Evolutionary conservation across 148 eudicot species (phyloP).

Genomic region (Silene latifolia): DNA sequence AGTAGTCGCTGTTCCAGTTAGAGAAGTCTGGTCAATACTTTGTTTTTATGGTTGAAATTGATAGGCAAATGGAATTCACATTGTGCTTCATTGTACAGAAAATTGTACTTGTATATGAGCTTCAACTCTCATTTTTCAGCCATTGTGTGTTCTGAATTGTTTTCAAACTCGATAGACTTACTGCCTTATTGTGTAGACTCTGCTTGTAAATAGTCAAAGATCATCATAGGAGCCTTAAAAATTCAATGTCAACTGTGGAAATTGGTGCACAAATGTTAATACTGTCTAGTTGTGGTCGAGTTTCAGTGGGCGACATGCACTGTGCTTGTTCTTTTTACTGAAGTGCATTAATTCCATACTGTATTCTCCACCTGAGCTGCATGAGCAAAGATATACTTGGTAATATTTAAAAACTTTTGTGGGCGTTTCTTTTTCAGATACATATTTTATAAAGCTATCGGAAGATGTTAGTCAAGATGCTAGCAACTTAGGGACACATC

Average conservation of each 20-base stretch:
- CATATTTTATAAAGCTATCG: conserved; percentile 50
- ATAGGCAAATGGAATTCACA: too few species aligned
- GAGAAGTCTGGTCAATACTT: background rate
- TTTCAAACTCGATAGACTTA: background rate
- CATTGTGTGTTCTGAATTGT: too few species aligned
- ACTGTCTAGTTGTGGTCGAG: background rate
- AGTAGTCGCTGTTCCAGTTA: background rate
- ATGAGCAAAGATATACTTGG: too few species aligned
- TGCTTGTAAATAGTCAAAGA: background rate
- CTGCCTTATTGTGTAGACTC: background rate
- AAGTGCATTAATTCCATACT: background rate
- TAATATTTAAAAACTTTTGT: background rate
- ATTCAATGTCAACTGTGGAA: background rate
- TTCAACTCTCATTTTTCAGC: background rate
- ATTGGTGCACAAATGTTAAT: background rate
- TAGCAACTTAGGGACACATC: conserved; percentile 45
- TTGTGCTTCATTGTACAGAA: background rate
- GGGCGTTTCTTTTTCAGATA: conserved; percentile 41
- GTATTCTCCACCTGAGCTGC: too few species aligned
- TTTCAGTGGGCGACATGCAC: conserved; percentile 1
- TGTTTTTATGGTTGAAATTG: too few species aligned
- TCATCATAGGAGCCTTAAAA: background rate
- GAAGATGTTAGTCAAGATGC: conserved; percentile 47
- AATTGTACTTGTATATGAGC: background rate
- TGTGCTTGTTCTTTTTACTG: background rate